phyloP scores from a whole-genome alignment of 495 filamentous ascomycete species.

The Aspergillus nidulans region DNA sequence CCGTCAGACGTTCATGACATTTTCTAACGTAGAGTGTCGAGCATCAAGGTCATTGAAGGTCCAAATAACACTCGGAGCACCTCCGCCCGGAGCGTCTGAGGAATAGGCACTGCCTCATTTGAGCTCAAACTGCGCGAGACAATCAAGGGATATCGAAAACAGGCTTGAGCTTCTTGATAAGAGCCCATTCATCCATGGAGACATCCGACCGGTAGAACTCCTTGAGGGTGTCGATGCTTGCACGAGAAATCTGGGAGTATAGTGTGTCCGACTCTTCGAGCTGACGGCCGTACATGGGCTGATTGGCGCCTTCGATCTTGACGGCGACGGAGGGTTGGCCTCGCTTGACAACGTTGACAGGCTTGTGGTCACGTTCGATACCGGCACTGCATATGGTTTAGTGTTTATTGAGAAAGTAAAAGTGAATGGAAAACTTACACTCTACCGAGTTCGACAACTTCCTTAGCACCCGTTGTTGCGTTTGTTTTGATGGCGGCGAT shows the following conservation, averaged over 20 bases:
- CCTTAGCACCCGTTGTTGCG: conserved; percentile 70
- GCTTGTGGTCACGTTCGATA: conserved; percentile 97
- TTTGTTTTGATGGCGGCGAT: conserved; percentile 81
- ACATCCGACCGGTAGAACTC: conserved; percentile 92
- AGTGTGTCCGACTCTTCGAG: conserved; percentile 89
- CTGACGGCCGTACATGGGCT: conserved; percentile 92
- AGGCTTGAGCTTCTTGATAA: conserved; percentile 90
- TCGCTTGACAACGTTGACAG: conserved; percentile 85
- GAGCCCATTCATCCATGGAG: conserved; percentile 85
- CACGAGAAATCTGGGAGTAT: conserved; percentile 80
- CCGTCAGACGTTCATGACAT: conserved; percentile 1
- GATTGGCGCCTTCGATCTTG: conserved; percentile 95
- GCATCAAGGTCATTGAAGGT: conserved; percentile 1
- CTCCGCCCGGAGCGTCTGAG: not conserved
- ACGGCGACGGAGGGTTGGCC: conserved; percentile 94
- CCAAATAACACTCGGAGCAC: not conserved
- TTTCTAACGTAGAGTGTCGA: not conserved
- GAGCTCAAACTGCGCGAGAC: not conserved
- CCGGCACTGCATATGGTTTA: conserved; percentile 56
- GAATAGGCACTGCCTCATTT: not conserved
- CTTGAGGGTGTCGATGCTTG: conserved; percentile 91
- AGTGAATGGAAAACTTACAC: conserved; percentile 64
- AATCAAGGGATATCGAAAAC: conserved; percentile 81
- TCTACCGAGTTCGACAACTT: conserved; percentile 81
- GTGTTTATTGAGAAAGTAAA: not conserved